phyloP scores from a whole-genome alignment of 208 protist genomes.

The Blastocrithidia nonstop region DNA sequence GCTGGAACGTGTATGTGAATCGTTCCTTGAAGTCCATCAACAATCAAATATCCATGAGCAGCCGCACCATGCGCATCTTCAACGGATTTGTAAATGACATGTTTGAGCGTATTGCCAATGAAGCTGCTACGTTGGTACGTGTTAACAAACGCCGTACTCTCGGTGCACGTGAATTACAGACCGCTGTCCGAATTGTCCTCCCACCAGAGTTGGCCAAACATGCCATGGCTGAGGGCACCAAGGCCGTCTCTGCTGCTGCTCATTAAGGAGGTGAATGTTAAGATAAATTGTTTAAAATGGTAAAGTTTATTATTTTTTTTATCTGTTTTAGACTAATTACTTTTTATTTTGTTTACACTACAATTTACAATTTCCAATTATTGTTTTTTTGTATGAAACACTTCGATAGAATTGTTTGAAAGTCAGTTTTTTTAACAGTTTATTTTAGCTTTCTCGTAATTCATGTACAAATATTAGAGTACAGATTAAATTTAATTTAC shows the following conservation, averaged over 20 bases:
- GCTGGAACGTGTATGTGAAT: conserved; percentile 81
- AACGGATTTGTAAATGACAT: conserved; percentile 97
- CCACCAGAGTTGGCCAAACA: conserved; percentile 96
- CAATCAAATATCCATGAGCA: conserved; percentile 90
- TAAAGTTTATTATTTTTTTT: neutral
- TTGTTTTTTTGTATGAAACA: conserved; percentile 1
- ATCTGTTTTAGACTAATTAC: neutral
- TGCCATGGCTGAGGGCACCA: conserved; percentile 94
- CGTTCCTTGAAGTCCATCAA: conserved; percentile 93
- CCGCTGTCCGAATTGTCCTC: conserved; percentile 92
- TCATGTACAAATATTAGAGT: neutral
- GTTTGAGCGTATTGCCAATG: conserved; percentile 90
- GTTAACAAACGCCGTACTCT: conserved; percentile 92
- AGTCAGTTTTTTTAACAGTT: neutral
- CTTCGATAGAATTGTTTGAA: neutral
- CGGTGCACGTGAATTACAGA: conserved; percentile 91
- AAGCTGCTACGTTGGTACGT: conserved; percentile 84
- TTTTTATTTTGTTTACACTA: neutral
- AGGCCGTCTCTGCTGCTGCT: conserved; percentile 87
- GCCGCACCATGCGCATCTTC: conserved; percentile 93
- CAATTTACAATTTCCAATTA: neutral
- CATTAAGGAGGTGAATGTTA: too few relatives aligned
- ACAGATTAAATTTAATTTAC: too few relatives aligned
- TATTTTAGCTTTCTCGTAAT: neutral
- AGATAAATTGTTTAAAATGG: too few relatives aligned